These are phyloP conservation scores for Phylloporus arenicola DNA, from an alignment of 768 basidiomycete species.

Conservation along the genomic window DNA sequence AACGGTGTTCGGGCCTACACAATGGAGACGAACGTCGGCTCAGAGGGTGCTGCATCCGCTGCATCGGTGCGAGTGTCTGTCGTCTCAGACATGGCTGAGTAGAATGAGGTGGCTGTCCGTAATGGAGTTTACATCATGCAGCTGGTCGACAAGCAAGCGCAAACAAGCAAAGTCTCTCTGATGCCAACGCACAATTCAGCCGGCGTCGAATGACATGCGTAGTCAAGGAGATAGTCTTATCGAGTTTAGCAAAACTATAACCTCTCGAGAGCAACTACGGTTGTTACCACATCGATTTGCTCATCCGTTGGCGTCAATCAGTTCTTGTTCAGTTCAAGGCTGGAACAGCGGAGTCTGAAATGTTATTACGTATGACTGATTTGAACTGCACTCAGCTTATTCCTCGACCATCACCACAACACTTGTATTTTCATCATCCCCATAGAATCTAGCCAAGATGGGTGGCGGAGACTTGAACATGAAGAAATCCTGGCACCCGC, in stretches of 20 bases:
- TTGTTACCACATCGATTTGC: too few species aligned
- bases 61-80: constrained; percentile 27
- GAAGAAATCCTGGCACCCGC: constrained; percentile 99
- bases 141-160: constrained; percentile 23
- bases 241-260: too few species aligned
- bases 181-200: background rate
- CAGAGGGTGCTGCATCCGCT: constrained; percentile 29
- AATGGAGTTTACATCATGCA: constrained; percentile 6
- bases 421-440: constrained; percentile 1
- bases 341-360: constrained; percentile 4
- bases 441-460: constrained; percentile 58
- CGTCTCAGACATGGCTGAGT: constrained; percentile 33
- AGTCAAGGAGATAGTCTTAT: background rate
- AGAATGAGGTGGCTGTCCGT: background rate
- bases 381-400: background rate
- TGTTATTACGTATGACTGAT: background rate
- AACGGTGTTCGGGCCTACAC: constrained; percentile 7
- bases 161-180: too few species aligned
- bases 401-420: constrained; percentile 9
- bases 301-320: too few species aligned
- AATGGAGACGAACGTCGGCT: constrained; percentile 27
- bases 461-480: constrained; percentile 98
- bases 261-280: background rate
- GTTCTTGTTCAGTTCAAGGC: too few species aligned
- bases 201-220: background rate